phyloP scores from a whole-genome alignment of 768 basidiomycete species.

The Phaeolepiota aurea region DNA sequence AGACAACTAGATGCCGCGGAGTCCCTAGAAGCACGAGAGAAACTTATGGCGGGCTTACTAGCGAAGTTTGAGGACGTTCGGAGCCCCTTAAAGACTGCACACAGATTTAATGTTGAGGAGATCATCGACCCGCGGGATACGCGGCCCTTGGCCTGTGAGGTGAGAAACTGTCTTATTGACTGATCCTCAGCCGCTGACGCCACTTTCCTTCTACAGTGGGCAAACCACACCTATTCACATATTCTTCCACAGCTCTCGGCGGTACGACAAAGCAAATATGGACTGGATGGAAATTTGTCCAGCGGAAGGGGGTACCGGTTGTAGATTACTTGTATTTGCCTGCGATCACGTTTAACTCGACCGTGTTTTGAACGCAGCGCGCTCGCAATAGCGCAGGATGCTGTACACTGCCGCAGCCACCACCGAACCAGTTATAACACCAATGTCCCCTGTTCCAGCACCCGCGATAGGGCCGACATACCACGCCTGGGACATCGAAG shows the following conservation, averaged over 20 bases:
- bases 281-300: slow-evolving; percentile 19
- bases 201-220: slow-evolving; percentile 19
- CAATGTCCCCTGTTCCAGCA: slow-evolving; percentile 58
- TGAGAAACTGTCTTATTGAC: slow-evolving; percentile 9
- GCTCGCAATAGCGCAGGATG: slow-evolving; percentile 34
- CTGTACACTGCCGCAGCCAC: slow-evolving; percentile 39
- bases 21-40: slow-evolving; percentile 22
- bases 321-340: slow-evolving; percentile 6
- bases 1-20: slow-evolving; percentile 23
- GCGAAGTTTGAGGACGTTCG: slow-evolving; percentile 27
- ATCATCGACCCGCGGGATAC: slow-evolving; percentile 34
- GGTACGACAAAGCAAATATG: slow-evolving; percentile 17
- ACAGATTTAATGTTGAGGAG: slow-evolving; percentile 31
- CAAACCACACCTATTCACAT: slow-evolving; percentile 20
- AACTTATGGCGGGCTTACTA: slow-evolving; percentile 24
- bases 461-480: slow-evolving; percentile 62
- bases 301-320: slow-evolving; percentile 20
- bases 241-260: slow-evolving; percentile 23
- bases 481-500: slow-evolving; percentile 67
- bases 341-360: no score
- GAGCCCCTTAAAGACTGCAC: slow-evolving; percentile 27
- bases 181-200: neutral
- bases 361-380: slow-evolving; percentile 10
- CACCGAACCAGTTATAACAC: slow-evolving; percentile 52
- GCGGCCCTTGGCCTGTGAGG: slow-evolving; percentile 25